phyloP scores from a whole-genome alignment of 306 rosid genomes.

The Chamaecrista fasciculata region DNA sequence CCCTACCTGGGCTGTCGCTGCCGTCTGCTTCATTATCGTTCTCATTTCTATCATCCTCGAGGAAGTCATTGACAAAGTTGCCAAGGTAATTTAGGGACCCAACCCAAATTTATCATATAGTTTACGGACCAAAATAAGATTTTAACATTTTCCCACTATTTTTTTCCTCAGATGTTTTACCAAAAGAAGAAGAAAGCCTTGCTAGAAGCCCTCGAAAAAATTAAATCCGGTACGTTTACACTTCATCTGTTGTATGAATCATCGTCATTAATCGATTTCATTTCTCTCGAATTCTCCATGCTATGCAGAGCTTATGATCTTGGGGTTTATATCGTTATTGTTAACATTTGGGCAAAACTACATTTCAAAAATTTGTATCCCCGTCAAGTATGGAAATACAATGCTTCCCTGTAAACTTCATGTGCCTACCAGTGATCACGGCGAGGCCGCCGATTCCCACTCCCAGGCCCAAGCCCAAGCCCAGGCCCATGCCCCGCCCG shows the following conservation, averaged over 20 bases:
- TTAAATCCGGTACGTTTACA: conserved; percentile 55
- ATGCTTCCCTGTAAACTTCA: conserved; percentile 63
- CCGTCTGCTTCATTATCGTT: conserved; percentile 70
- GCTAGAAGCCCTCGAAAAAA: conserved; percentile 86
- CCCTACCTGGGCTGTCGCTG: conserved; percentile 89
- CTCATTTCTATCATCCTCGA: conserved; percentile 70
- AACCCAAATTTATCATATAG: too few relatives aligned
- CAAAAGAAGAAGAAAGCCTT: conserved; percentile 59
- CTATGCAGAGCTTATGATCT: conserved; percentile 85
- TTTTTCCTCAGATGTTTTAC: conserved; percentile 54
- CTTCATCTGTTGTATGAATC: too few relatives aligned
- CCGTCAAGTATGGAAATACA: conserved; percentile 35
- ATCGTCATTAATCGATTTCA: too few relatives aligned
- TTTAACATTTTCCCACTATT: too few relatives aligned
- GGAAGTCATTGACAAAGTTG: conserved; percentile 54
- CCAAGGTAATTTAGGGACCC: conserved; percentile 29
- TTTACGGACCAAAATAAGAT: too few relatives aligned
- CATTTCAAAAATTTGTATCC: conserved; percentile 60
- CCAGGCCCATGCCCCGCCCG: too few relatives aligned
- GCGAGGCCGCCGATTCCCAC: too few relatives aligned
- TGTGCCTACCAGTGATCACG: too few relatives aligned
- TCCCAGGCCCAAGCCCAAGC: too few relatives aligned
- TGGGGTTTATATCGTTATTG: conserved; percentile 87
- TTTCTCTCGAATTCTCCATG: background rate
- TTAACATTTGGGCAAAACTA: conserved; percentile 79